A percentile compares a stretch with the other conserved stretches of the same genome.
phyloP scores from a whole-genome alignment of 164 flowering plant species.

The Saururus chinensis region DNA sequence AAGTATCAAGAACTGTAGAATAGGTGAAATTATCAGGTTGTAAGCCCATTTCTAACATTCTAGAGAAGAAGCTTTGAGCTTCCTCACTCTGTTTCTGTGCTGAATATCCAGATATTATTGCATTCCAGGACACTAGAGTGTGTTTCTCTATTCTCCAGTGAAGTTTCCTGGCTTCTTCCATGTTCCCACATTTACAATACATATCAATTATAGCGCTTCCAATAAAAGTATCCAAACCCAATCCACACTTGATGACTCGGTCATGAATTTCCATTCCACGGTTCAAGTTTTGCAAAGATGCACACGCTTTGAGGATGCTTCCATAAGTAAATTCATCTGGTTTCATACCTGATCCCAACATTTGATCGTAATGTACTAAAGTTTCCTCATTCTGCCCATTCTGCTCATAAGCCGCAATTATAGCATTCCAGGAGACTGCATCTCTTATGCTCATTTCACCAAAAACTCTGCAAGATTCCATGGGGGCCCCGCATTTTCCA shows the following conservation, averaged over 20 bases:
- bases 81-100: constrained; percentile 48
- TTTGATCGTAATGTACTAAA: constrained; percentile 27
- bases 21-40: constrained; percentile 76
- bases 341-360: constrained; percentile 50
- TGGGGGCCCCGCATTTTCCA: constrained; percentile 60
- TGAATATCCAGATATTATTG: constrained; percentile 68
- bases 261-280: constrained; percentile 54
- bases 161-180: constrained; percentile 63
- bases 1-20: constrained; percentile 72
- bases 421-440: constrained; percentile 86
- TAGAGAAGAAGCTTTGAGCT: constrained; percentile 50
- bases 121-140: constrained; percentile 62
- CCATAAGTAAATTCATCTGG: constrained; percentile 87
- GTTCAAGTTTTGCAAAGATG: constrained; percentile 29
- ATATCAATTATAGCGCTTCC: constrained; percentile 68
- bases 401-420: constrained; percentile 68
- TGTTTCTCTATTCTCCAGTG: constrained; percentile 37
- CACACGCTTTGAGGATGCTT: constrained; percentile 70
- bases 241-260: constrained; percentile 49
- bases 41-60: constrained; percentile 51
- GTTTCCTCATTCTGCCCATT: constrained; percentile 44
- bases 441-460: constrained; percentile 53
- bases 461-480: constrained; percentile 44
- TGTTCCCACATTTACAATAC: constrained; percentile 66
- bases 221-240: constrained; percentile 47